phyloP scores from a whole-genome alignment of 306 rosid genomes.

The Quercus gilva region DNA sequence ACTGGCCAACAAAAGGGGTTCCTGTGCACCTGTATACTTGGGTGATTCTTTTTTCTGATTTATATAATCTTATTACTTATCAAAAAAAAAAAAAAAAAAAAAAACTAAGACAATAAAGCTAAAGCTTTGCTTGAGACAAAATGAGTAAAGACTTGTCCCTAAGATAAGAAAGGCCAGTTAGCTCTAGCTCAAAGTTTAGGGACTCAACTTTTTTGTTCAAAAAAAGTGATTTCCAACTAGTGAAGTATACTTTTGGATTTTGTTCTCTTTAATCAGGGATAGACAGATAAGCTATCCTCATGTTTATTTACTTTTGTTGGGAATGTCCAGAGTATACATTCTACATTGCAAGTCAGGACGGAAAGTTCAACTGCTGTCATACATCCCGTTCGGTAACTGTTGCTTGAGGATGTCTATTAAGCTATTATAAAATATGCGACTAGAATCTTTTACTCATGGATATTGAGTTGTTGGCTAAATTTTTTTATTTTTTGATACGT shows the following conservation, averaged over 20 bases:
- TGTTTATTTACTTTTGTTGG: not conserved
- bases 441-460: not conserved
- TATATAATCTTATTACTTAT: too few relatives aligned
- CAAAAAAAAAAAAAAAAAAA: too few relatives aligned
- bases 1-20: not conserved
- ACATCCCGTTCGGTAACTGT: not conserved
- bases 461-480: not conserved
- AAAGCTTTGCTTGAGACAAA: not conserved
- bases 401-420: not conserved
- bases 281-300: too few relatives aligned
- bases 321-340: not conserved
- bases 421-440: not conserved
- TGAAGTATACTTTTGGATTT: not conserved
- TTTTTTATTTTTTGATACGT: not conserved
- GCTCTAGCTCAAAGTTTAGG: not conserved
- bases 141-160: not conserved
- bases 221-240: not conserved
- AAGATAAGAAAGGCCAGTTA: not conserved
- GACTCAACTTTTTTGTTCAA: not conserved
- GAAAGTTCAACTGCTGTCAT: not conserved
- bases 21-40: not conserved
- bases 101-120: not conserved
- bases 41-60: too few relatives aligned
- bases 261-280: not conserved
- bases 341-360: not conserved